Conservation (phyloP, 306 rosid species). For the Arachis hypogaea region DNA sequence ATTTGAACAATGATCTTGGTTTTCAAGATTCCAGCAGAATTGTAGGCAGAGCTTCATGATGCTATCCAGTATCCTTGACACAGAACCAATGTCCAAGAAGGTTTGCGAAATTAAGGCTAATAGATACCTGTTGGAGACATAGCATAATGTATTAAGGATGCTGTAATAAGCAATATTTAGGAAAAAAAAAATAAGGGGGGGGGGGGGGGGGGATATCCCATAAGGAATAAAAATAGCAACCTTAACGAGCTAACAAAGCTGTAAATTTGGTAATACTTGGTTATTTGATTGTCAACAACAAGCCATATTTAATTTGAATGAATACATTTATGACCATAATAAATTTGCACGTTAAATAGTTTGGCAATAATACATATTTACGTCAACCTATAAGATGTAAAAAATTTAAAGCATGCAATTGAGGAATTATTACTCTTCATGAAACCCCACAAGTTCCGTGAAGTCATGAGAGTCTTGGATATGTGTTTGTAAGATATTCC, state of each 20-base stretch:
- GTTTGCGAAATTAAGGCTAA: slow-evolving; percentile 92
- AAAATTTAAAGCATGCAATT: slow-evolving; percentile 17
- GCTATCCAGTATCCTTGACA: slow-evolving; percentile 93
- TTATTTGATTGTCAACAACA: slow-evolving; percentile 8
- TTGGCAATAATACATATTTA: slow-evolving; percentile 19
- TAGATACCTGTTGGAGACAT: slow-evolving; percentile 63
- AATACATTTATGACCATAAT: not conserved
- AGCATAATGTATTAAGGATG: slow-evolving; percentile 20
- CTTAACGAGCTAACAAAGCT: not conserved
- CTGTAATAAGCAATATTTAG: slow-evolving; percentile 5
- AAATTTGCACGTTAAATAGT: slow-evolving; percentile 24
- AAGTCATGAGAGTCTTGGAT: slow-evolving; percentile 94
- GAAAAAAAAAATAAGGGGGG: not conserved
- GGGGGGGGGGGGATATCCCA: not conserved
- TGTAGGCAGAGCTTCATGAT: slow-evolving; percentile 97
- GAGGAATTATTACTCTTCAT: slow-evolving; percentile 73
- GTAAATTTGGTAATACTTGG: too few species aligned
- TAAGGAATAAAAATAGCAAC: slow-evolving; percentile 35
- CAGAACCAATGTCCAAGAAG: slow-evolving; percentile 96
- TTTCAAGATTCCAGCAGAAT: slow-evolving; percentile 91
- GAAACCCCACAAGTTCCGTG: slow-evolving; percentile 86
- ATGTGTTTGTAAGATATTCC: slow-evolving; percentile 91
- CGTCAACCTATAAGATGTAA: slow-evolving; percentile 4
- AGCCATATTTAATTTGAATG: slow-evolving; percentile 19
- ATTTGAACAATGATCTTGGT: slow-evolving; percentile 75